phyloP scores from a whole-genome alignment of 495 filamentous ascomycete species.

The Aspergillus diversus region DNA sequence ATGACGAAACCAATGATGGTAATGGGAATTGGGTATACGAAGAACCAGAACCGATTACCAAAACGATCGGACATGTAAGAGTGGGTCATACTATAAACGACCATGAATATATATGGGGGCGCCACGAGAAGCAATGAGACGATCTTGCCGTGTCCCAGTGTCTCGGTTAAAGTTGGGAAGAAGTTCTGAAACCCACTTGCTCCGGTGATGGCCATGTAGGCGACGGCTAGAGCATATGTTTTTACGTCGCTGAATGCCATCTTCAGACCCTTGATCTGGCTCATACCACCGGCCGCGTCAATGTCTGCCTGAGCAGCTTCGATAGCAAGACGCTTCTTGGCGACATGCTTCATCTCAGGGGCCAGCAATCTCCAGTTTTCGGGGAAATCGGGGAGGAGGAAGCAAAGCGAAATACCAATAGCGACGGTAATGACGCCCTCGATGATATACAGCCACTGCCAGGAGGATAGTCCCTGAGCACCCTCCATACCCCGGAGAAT shows the following conservation, averaged over 20 bases:
- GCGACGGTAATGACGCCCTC: slow-evolving; percentile 47
- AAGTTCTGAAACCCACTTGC: slow-evolving; percentile 59
- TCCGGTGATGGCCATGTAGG: slow-evolving; percentile 56
- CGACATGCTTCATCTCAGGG: slow-evolving; percentile 53
- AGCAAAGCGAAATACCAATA: slow-evolving; percentile 43
- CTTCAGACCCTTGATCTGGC: slow-evolving; percentile 53
- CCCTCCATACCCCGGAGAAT: slow-evolving; percentile 48
- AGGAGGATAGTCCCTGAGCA: slow-evolving; percentile 45
- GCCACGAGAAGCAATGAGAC: slow-evolving; percentile 55
- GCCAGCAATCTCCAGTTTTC: slow-evolving; percentile 51
- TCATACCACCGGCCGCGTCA: slow-evolving; percentile 52
- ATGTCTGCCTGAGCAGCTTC: slow-evolving; percentile 53
- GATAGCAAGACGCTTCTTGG: slow-evolving; percentile 51
- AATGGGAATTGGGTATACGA: slow-evolving; percentile 53
- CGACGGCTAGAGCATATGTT: slow-evolving; percentile 52
- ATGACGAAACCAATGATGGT: slow-evolving; percentile 54
- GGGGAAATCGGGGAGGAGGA: slow-evolving; percentile 54
- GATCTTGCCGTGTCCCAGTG: slow-evolving; percentile 43
- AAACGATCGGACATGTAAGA: slow-evolving; percentile 50
- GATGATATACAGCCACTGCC: slow-evolving; percentile 60
- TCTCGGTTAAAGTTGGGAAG: slow-evolving; percentile 54
- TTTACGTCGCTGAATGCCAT: slow-evolving; percentile 56
- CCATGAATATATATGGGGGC: slow-evolving; percentile 60
- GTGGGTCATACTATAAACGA: slow-evolving; percentile 50
- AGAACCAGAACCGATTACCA: slow-evolving; percentile 55